These are phyloP conservation scores for Ceratocystis destructans DNA, from an alignment of 2,329 filamentous ascomycete genomes.

Conservation along the genomic window DNA sequence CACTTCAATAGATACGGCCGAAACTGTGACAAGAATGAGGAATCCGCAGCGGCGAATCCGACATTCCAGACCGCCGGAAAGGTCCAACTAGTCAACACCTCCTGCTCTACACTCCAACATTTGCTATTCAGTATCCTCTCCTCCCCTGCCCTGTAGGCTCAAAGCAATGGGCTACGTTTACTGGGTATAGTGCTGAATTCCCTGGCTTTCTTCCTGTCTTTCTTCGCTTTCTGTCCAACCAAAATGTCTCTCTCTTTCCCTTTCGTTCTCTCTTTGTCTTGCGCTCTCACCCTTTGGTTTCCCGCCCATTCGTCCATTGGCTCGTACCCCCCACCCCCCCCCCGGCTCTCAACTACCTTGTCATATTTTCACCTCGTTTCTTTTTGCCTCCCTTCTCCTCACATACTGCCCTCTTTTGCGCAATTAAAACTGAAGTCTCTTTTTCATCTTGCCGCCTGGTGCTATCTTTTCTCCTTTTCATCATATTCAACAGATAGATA, in stretches of 20 bases:
- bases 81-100: background rate
- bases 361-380: background rate
- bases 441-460: background rate
- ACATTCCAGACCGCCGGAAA: conserved; percentile 9
- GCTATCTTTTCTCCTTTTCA: background rate
- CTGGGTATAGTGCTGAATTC: background rate
- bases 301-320: background rate
- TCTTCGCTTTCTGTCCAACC: background rate
- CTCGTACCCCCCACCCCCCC: background rate
- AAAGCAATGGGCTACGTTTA: background rate
- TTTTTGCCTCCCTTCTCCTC: background rate
- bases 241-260: background rate
- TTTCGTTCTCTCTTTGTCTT: background rate
- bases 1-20: background rate
- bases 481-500: conserved; percentile 1
- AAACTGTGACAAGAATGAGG: conserved; percentile 4
- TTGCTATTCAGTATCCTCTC: no score
- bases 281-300: background rate
- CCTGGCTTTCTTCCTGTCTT: background rate
- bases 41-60: background rate
- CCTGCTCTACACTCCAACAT: background rate
- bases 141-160: no score
- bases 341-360: background rate
- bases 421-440: background rate
- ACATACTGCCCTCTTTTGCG: background rate